Evolutionary conservation across 805 yeast species (phyloP).

Genomic region (Candida maris): DNA sequence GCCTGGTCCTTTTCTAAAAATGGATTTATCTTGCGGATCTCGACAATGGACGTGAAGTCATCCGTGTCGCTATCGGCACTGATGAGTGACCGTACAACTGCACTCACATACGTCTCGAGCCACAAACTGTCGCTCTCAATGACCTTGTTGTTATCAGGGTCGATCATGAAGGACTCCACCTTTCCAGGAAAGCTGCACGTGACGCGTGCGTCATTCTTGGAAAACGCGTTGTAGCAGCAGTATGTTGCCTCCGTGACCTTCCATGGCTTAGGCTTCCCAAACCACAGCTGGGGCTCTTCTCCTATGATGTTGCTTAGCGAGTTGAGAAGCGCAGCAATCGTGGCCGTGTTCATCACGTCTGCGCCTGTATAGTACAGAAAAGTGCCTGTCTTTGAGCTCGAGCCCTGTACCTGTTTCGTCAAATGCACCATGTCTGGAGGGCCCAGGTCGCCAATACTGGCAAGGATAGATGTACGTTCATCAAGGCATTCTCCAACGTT

Average conservation of each 20-base stretch:
- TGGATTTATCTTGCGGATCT: constrained; percentile 81
- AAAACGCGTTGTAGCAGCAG: constrained; percentile 59
- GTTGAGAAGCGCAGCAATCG: constrained; percentile 73
- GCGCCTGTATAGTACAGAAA: constrained; percentile 72
- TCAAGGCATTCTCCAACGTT: constrained; percentile 49
- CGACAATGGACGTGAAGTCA: constrained; percentile 66
- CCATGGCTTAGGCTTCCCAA: constrained; percentile 68
- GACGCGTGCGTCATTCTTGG: constrained; percentile 66
- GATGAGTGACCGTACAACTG: constrained; percentile 70
- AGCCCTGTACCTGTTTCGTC: constrained; percentile 34
- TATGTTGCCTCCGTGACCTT: constrained; percentile 69
- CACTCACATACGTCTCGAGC: constrained; percentile 64
- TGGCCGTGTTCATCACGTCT: constrained; percentile 71
- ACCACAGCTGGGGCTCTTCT: constrained; percentile 70
- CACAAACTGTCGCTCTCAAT: constrained; percentile 49
- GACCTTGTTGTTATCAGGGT: constrained; percentile 48
- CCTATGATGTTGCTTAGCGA: constrained; percentile 60
- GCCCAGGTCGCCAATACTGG: constrained; percentile 62
- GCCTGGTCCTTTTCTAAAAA: constrained; percentile 49
- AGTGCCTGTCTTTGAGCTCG: constrained; percentile 47
- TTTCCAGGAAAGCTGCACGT: constrained; percentile 74
- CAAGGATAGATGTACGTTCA: constrained; percentile 60
- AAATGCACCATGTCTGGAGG: constrained; percentile 64
- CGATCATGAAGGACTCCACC: constrained; percentile 52
- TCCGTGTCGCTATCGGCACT: constrained; percentile 69